Base-by-base conservation (phyloP, 768 basidiomycete genomes). In the Mycena galericulata region DNA sequence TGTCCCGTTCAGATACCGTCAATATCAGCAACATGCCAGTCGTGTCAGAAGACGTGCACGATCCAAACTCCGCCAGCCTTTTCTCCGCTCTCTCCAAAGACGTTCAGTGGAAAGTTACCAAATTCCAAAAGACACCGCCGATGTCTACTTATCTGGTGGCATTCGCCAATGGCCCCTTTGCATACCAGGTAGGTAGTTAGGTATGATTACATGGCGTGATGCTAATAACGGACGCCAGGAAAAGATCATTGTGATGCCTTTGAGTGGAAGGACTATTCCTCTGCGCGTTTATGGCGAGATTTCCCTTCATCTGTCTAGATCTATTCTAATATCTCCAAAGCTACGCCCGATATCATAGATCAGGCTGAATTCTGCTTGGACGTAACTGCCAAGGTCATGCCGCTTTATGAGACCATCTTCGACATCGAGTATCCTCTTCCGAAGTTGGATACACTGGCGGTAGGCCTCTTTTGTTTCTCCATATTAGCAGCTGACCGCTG, bases 111-210 rank as follows among this genome's bases (percentile, higher is more conserved):
- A 93, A 93, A 77, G 86, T 95, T 63, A 93, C 93, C 62, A 85
- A 86, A 72, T 98, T 96, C 79, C 82, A 90, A 75, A 89, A 84
- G 26, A 93, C 95, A 1, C 97, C 97, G 11, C 87, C 86, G 71
- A 92, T 96, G 91, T 96, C 94, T 3, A 91, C 92, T 4, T 97
- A 98, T 80, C 87, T 97, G 57, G 92, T 97, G 40, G 95, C 95
- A 1, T 93, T 86, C 70, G 95, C 95, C 26, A 96, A 95, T 72
- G 95, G 95, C 27, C 80, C 85, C 30, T 98, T 98, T 73, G 82
- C 85, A 61, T 80, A n/a, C n/a, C n/a, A n/a, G n/a, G n/a, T n/a
- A n/a, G n/a, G n/a, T n/a, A n/a, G n/a, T n/a, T n/a, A n/a, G n/a
- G n/a, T n/a, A n/a, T n/a, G n/a, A n/a, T n/a, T n/a, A n/a, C n/a